Conservation (phyloP, 805 yeast species). For the Candida piceae region DNA sequence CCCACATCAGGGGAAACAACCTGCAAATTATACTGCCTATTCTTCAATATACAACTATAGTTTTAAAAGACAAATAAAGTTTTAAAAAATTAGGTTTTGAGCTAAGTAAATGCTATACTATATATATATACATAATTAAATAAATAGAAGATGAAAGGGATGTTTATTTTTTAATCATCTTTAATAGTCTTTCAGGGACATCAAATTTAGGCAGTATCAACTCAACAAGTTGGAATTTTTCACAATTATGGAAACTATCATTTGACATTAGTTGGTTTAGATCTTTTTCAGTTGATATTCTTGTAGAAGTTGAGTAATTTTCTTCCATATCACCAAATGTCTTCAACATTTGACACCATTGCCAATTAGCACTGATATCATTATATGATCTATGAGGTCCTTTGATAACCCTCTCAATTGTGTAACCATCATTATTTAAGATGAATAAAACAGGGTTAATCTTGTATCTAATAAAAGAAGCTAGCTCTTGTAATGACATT, state of each 20-base stretch:
- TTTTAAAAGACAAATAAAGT: no score
- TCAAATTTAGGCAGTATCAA: slow-evolving; percentile 55
- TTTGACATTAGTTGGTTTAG: slow-evolving; percentile 31
- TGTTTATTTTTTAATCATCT: slow-evolving; percentile 4
- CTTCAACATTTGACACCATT: slow-evolving; percentile 65
- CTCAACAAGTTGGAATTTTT: slow-evolving; percentile 50
- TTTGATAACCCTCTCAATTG: slow-evolving; percentile 44
- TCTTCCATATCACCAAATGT: slow-evolving; percentile 56
- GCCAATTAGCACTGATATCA: slow-evolving; percentile 44
- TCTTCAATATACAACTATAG: no score
- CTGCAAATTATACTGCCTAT: no score
- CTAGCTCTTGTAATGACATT: slow-evolving; percentile 48
- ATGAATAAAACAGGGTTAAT: slow-evolving; percentile 39
- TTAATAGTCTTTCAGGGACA: slow-evolving; percentile 50
- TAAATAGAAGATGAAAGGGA: no score
- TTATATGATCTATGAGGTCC: slow-evolving; percentile 48
- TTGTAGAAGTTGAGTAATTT: slow-evolving; percentile 27
- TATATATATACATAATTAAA: no score
- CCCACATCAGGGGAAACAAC: no score
- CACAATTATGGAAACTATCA: slow-evolving; percentile 27
- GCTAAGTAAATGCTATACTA: no score
- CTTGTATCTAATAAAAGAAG: slow-evolving; percentile 37
- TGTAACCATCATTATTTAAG: slow-evolving; percentile 47
- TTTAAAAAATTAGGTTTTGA: no score
- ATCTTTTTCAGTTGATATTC: slow-evolving; percentile 34